Base-by-base conservation (phyloP, 805 yeast genomes). In the Candida golubevii region DNA sequence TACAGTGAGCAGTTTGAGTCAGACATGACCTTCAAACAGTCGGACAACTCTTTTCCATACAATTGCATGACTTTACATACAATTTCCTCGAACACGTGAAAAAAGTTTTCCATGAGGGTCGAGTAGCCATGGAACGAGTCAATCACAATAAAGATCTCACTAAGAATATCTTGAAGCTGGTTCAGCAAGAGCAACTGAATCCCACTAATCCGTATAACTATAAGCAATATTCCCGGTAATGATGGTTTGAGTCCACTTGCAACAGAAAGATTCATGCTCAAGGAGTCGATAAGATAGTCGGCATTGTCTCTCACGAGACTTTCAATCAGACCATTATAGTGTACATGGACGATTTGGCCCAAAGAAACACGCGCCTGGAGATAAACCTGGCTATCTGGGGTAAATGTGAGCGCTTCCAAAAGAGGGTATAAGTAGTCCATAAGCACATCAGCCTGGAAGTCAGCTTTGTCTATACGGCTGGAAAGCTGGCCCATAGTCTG, bases 81-180 rank as follows among this genome's bases (percentile, higher is more conserved):
- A 5, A 87, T 61, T 26, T 79, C 82, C 42, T 77, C 77, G 55
- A 90, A 88, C 0, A 88, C 83, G 3, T 73, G 63, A 49, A 89
- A 85, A 47, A 88, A 82, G 1, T 88, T 87, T 46, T 82, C 82
- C 42, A 87, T 82, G 13, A 93, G 66, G 12, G 72, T 69, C 1
- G 81, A 67, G 60, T 91, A 91, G 0, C 91, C 95, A 63, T 90
- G 96, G 57, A 84, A 91, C 42, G 81, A 71, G 63, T 91, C 98
- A 39, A 91, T 70, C 31, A 90, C 66, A 14, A 82, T 78, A 60
- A 91, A 88, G 49, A 88, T 74, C 3, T 89, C 79, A 38, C 80
- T 77, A 14, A 91, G 67, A 1, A 91, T 72, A 60, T 91, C 98
- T 40, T 72, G 78, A 41, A 91, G 71, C 47, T 80, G 87, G 46